These are phyloP conservation scores for Diplocarpon rosae DNA, from an alignment of 2,329 filamentous ascomycete genomes.

Conservation along the genomic window DNA sequence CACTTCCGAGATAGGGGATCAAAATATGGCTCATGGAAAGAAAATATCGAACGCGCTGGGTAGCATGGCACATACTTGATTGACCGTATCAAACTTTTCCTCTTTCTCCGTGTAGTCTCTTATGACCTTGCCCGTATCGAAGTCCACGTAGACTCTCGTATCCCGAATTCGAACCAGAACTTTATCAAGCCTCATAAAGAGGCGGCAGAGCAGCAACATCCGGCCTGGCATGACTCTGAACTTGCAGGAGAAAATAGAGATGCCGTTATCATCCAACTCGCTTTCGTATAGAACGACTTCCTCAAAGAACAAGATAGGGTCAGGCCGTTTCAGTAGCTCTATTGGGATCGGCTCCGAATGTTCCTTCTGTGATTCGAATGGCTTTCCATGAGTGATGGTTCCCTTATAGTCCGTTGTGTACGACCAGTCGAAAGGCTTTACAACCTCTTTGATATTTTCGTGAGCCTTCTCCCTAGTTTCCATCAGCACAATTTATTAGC, in stretches of 20 bases:
- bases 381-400: constrained; percentile 37
- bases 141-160: constrained; percentile 86
- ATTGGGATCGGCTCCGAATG: constrained; percentile 54
- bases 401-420: constrained; percentile 86
- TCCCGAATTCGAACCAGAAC: constrained; percentile 82
- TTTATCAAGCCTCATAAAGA: constrained; percentile 89
- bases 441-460: constrained; percentile 80
- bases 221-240: constrained; percentile 84
- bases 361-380: constrained; percentile 16
- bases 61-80: constrained; percentile 41
- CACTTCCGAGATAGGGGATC: not conserved
- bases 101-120: constrained; percentile 88
- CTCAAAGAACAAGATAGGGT: constrained; percentile 94
- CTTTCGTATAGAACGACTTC: constrained; percentile 95
- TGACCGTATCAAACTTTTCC: constrained; percentile 65
- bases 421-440: constrained; percentile 97
- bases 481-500: not conserved
- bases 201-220: constrained; percentile 71
- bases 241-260: constrained; percentile 83
- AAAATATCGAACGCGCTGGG: too few relatives aligned
- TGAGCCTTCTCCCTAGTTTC: constrained; percentile 59
- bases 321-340: constrained; percentile 74
- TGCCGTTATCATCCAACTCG: constrained; percentile 95
- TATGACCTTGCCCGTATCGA: constrained; percentile 65
- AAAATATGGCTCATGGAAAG: too few relatives aligned